Evolutionary conservation across 108 stramenopile species (phyloP), one percentile per base, ranked within the genome.

Genomic region (Chaetoceros tenuissimus): DNA sequence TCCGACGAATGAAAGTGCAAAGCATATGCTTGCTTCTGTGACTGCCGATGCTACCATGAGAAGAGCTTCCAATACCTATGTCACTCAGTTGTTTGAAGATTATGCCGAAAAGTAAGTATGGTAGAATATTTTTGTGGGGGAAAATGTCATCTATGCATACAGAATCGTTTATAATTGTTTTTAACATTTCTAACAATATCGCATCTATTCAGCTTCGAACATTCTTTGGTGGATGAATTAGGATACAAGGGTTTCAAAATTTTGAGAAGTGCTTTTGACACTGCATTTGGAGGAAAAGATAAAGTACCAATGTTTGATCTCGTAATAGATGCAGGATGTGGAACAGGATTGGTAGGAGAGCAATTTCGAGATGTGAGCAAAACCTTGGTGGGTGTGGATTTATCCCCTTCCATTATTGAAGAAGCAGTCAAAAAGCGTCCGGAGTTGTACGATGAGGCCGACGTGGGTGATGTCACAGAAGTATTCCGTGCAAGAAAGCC

Each of bases 41-140:
- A 87, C 85, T 16, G 79, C 85, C 3, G 85, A 87, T 79, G 85
- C 85, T n/a, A 81, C 79, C 55, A 79, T 87, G 74, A 78, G 72
- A 13, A 74, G 79, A 57, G 79, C 81, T 2, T 78, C 81, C 10
- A 82, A 82, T 69, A 34, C 47, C 0, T 80, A 79, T 19, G 72
- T 87, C 0, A 62, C 78, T 48, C 48, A 48, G 24, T 59, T 87
- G 10, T 87, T 87, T 65, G 85, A 87, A 48, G 79, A 71, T 17
- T 87, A 87, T 64, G 85, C 85, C 0, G 43, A 55, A 24, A 77
- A 77, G 79, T 80, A 51, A 69, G 79, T 71, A 24, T 17, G 3
- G 25, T n/a, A 50, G 23, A 10, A 10, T 30, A 1, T 7, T 50
- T 20, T 51, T n/a, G n/a, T n/a, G n/a, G n/a, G n/a, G n/a, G n/a